Base-by-base conservation (phyloP, 495 filamentous ascomycete genomes). In the Penicillium paxilli region DNA sequence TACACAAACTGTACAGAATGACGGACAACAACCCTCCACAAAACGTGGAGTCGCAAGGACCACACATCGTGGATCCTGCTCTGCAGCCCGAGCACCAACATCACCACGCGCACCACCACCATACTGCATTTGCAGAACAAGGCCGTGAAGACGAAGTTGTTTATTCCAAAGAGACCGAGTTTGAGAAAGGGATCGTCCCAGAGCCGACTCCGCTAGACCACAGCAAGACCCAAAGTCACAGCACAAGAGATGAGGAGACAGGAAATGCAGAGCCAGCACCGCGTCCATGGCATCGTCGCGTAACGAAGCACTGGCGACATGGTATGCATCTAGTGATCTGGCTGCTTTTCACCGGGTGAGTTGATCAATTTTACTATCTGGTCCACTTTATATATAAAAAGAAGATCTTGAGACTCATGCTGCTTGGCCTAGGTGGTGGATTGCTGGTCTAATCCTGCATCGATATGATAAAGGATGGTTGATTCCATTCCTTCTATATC, bases 401-500 rank as follows among this genome's bases (percentile, higher is more conserved):
- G 40, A 42, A 42, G 7, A 9, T 14, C 24, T 28, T 24, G 47
- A 54, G 48, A 60, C 57, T 60, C 14, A 60, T 52, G 23, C 52
- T 46, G 12, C 20, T 40, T 37, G 30, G 40, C 20, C 32, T 60
- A 91, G 89, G 47, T 96, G 92, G 92, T 96, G 90, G 91, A 92
- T 94, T 52, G 87, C 85, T 38, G 85, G 88, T 35, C 78, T 96
- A 17, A 75, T 92, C 52, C 74, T 87, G 38, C 88, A 89, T 65
- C 83, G 86, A 17, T 57, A 87, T 60, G 87, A 91, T 63, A 80
- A 83, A 61, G 87, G 87, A 51, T 96, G 92, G 92, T 58, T 96
- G 58, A 83, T 92, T 26, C 90, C 92, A 7, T 92, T 92, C 70
- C 79, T 96, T 33, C 52, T 96, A 14, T 96, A 85, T 69, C 82